Base-by-base conservation (phyloP, 768 basidiomycete species). In the Rhizopogon vinicolor region DNA sequence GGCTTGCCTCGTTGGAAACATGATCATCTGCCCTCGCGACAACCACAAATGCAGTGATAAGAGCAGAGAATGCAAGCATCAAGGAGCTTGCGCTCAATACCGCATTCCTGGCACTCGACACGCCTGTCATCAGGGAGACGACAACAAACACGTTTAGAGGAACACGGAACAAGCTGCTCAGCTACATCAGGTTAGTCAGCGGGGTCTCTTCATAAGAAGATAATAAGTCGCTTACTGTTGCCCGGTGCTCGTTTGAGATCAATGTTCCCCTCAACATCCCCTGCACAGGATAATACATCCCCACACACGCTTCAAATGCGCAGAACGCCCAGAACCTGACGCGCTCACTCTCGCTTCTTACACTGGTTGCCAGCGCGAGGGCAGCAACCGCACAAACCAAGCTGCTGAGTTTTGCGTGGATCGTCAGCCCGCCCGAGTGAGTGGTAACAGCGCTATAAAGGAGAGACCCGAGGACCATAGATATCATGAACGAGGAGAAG, bases 401-500 rank as follows among this genome's bases (percentile, higher is more conserved):
- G 52, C 82, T 81, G 68, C 81, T 83, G 2, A 89, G 74, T 62
- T 86, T 86, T 3, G 84, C 84, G 52, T 90, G 87, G 0, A 88
- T 70, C 2, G 76, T 73, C 55, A 88, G 65, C 33, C 57, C 65
- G 37, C 44, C 61, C 22, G 40, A 3, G n/a, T 56, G 54, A 4
- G 67, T 59, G 2, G 66, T 68, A 62, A 85, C 70, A 48, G 72
- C 72, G 5, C 81, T 87, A 69, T 89, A 90, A 31, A 86, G 61
- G 50, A 89, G 69, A 10, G 88, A 89, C 16, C 88, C 87, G 60
- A 89, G 78, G 81, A 89, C 87, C 87, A 91, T 89, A 53, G 81
- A 83, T 53, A 89, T 72, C 89, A 91, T 91, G 74, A 89, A 88
- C 6, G 81, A 77, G 29, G 87, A 87, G 69, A 91, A 91, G 60